Conservation (phyloP, 208 protist species). For the Wallacemonas sp. region DNA sequence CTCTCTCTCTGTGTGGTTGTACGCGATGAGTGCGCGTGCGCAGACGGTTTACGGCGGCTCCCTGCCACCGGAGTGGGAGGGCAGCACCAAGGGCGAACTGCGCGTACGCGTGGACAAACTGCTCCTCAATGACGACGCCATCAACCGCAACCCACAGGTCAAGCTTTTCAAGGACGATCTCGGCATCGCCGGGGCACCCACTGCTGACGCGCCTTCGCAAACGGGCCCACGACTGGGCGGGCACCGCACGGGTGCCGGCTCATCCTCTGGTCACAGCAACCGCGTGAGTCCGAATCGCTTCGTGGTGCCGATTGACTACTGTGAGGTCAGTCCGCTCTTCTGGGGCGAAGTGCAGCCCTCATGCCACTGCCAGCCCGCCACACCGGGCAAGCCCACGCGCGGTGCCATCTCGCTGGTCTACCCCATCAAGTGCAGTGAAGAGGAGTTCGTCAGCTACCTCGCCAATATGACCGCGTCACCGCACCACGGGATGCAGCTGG, state of each 20-base stretch:
- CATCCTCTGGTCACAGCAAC: background rate
- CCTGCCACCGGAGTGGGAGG: slow-evolving; percentile 67
- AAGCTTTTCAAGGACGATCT: slow-evolving; percentile 27
- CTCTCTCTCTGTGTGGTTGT: too few relatives aligned
- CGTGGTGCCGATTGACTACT: slow-evolving; percentile 79
- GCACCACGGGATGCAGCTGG: slow-evolving; percentile 64
- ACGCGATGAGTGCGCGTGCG: slow-evolving; percentile 24
- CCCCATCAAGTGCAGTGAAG: slow-evolving; percentile 66
- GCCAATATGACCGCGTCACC: slow-evolving; percentile 53
- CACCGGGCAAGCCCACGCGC: slow-evolving; percentile 46
- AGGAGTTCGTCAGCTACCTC: slow-evolving; percentile 64
- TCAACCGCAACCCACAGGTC: slow-evolving; percentile 60
- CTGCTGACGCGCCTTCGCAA: background rate
- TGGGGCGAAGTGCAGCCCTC: slow-evolving; percentile 73
- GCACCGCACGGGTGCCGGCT: background rate
- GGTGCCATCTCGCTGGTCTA: slow-evolving; percentile 62
- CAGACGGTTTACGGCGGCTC: slow-evolving; percentile 67
- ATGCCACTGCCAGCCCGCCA: slow-evolving; percentile 61
- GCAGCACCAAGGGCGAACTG: slow-evolving; percentile 74
- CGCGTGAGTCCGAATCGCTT: slow-evolving; percentile 44
- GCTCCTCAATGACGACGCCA: slow-evolving; percentile 64
- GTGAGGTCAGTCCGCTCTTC: slow-evolving; percentile 74
- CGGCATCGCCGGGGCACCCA: background rate
- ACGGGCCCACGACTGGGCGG: too few relatives aligned
- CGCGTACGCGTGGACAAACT: slow-evolving; percentile 82